A percentile compares a stretch with the other conserved stretches of the same genome.
These are phyloP conservation scores for Tylopilus cervinicoccineus DNA, from an alignment of 768 basidiomycete genomes.

Conservation along the genomic window DNA sequence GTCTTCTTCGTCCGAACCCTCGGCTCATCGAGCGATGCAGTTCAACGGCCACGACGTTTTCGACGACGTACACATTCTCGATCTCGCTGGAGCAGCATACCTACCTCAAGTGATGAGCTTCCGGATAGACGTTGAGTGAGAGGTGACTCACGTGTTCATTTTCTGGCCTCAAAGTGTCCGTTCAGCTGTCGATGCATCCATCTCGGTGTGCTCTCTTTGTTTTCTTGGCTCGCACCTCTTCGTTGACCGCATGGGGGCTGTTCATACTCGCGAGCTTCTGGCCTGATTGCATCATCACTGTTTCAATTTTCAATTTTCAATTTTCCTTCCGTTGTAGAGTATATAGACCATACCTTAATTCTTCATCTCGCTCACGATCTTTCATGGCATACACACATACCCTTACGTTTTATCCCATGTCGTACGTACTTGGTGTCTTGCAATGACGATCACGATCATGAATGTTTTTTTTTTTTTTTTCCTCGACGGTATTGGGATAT, in stretches of 20 bases:
- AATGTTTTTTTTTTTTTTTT: background rate
- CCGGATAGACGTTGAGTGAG: constrained; percentile 44
- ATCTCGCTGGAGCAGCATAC: constrained; percentile 85
- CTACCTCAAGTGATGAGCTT: constrained; percentile 86
- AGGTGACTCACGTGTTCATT: constrained; percentile 5
- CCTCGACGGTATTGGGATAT: background rate
- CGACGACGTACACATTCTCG: constrained; percentile 82
- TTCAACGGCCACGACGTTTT: constrained; percentile 80
- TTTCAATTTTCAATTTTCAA: constrained; percentile 4
- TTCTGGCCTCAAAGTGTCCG: background rate
- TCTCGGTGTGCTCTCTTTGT: background rate
- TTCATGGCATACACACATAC: constrained; percentile 26
- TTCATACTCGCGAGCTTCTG: background rate
- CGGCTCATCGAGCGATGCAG: constrained; percentile 16
- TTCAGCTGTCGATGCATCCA: background rate
- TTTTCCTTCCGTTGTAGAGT: constrained; percentile 38
- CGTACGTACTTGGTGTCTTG: constrained; percentile 5
- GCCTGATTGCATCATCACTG: constrained; percentile 8
- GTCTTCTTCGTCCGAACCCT: background rate
- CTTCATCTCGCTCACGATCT: constrained; percentile 19
- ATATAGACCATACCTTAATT: constrained; percentile 38
- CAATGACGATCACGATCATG: constrained; percentile 1
- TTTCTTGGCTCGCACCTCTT: constrained; percentile 8
- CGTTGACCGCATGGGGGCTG: constrained; percentile 12
- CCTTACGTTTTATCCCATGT: constrained; percentile 13